Base-by-base conservation (phyloP, 768 basidiomycete species). In the Artomyces pyxidatus region DNA sequence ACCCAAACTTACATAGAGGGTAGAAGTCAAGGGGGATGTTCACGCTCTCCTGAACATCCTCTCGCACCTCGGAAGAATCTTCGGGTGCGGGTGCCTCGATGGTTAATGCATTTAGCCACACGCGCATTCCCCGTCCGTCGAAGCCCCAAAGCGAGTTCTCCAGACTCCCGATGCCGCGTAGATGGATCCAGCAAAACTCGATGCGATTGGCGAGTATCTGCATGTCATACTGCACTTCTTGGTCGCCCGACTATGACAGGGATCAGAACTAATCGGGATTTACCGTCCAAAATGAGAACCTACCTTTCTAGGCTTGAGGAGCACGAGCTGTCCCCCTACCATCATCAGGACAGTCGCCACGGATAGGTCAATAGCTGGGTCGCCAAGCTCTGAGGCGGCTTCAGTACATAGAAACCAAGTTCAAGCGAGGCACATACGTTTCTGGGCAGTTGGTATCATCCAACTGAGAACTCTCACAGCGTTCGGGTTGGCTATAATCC, bases 61-160 rank as follows among this genome's bases (percentile, higher is more conserved):
- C 69, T 52, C 71, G 67, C 19, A 63, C 61, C 35, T 70, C 68
- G 54, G 59, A 6, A 41, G 45, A 39, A 44, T 40, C 42, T 29
- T 44, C 48, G 32, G 68, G 62, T 30, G 57, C 57, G 16, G 63
- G 60, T 50, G 68, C 71, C 63, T 97, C 95, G 48, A 99, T 89
- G 1, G 90, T 81, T 43, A 99, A 73, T 4, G 95, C 95, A 62
- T 98, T 94, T 22, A 99, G 71, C 96, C 96, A 99, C 14, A 98
- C 83, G 26, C 92, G 73, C 58, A 99, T 85, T 9, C 81, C 81
- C 51, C 80, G 75, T 3, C 93, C 95, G 55, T 97, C 95, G 64
- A 90, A 99, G 1, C 85, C 95, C 95, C 95, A 99, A 19, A 99
- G 71, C 6, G 94, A 97, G 67, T 99, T 99, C 63, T 98, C 95